A percentile compares a stretch with the other conserved stretches of the same genome.
Evolutionary conservation across 75 land plant genomes (phyloP).

Genomic region (Cupressus sempervirens): DNA sequence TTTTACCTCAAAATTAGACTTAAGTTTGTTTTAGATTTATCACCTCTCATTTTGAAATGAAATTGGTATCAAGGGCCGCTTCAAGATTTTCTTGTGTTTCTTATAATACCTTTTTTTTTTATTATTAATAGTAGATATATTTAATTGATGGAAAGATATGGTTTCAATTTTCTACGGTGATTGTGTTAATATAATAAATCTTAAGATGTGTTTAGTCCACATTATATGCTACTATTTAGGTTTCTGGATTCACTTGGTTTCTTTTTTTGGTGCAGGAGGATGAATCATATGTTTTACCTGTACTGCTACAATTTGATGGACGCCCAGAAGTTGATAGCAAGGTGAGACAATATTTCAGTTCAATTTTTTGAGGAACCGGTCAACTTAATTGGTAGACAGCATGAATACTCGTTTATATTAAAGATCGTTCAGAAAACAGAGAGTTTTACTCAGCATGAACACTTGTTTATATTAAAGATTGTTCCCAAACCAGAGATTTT

Average conservation of each 20-base stretch:
- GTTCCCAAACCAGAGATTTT: too few relatives aligned
- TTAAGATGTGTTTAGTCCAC: neutral
- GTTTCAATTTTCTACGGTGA: neutral
- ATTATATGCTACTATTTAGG: neutral
- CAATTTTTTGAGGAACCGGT: neutral
- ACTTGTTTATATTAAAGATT: too few relatives aligned
- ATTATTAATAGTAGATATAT: neutral
- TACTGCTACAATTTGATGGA: constrained; percentile 88
- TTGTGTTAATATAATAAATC: neutral
- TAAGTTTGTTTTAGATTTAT: neutral
- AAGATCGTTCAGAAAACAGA: too few relatives aligned
- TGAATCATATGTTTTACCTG: constrained; percentile 88
- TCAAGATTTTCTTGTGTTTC: neutral
- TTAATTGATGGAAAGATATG: neutral
- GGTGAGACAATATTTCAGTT: constrained; percentile 40
- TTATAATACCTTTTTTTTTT: neutral
- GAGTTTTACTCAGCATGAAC: too few relatives aligned
- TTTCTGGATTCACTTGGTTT: neutral
- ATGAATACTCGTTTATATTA: too few relatives aligned
- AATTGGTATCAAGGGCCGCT: neutral
- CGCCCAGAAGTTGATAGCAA: constrained; percentile 88
- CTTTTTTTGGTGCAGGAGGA: constrained; percentile 56
- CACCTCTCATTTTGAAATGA: neutral
- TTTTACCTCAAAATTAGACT: neutral
- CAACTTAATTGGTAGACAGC: too few relatives aligned